Evolutionary conservation across 1,139 yeast genomes (phyloP).

Genomic region (Kodamaea fungicola): DNA sequence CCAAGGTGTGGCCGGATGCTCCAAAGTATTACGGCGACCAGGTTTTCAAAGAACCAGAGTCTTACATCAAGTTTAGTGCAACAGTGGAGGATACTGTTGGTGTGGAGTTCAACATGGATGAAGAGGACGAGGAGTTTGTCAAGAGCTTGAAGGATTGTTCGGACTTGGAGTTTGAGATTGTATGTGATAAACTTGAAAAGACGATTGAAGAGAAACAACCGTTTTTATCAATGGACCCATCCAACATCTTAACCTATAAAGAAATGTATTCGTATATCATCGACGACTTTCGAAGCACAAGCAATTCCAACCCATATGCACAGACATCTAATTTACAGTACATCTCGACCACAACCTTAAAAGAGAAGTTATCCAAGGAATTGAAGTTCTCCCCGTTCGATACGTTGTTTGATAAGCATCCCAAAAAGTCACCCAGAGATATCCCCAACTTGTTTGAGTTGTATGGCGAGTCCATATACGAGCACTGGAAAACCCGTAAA

Average conservation of each 20-base stretch:
- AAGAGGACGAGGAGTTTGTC: slow-evolving; percentile 72
- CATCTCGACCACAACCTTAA: slow-evolving; percentile 34
- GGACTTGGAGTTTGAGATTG: slow-evolving; percentile 82
- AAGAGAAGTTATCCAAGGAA: slow-evolving; percentile 40
- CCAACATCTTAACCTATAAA: slow-evolving; percentile 64
- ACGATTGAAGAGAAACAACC: slow-evolving; percentile 82
- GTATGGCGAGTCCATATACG: slow-evolving; percentile 69
- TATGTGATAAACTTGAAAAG: slow-evolving; percentile 72
- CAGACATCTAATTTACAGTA: slow-evolving; percentile 30
- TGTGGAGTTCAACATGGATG: slow-evolving; percentile 86
- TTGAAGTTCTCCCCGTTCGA: slow-evolving; percentile 36
- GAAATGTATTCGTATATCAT: slow-evolving; percentile 56
- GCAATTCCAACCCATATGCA: slow-evolving; percentile 25
- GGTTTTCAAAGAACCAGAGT: slow-evolving; percentile 65
- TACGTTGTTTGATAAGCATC: slow-evolving; percentile 51
- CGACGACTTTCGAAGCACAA: slow-evolving; percentile 32
- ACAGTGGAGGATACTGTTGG: slow-evolving; percentile 94
- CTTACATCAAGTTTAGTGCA: slow-evolving; percentile 85
- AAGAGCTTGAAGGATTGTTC: slow-evolving; percentile 38
- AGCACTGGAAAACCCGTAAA: slow-evolving; percentile 79
- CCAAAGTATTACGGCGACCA: slow-evolving; percentile 61
- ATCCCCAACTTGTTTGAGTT: slow-evolving; percentile 52
- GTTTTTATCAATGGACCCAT: slow-evolving; percentile 79
- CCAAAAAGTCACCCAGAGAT: slow-evolving; percentile 31
- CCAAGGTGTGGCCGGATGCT: slow-evolving; percentile 77